Base-by-base conservation (phyloP, 148 eudicot genomes). In the Suaeda aralocaspica region DNA sequence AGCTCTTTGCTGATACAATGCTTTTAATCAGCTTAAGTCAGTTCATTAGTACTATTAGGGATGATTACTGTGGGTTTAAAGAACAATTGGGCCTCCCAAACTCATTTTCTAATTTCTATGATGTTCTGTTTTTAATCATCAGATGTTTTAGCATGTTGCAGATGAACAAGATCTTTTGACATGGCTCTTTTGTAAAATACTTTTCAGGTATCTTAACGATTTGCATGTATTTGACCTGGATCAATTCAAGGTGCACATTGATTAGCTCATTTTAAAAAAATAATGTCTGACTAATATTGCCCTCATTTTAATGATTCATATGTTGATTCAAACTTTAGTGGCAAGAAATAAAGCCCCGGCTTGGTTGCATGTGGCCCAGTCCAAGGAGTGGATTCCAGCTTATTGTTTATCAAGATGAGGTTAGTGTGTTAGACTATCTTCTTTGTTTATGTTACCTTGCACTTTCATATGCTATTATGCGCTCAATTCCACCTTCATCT, bases 301-400 rank as follows among this genome's bases (percentile, higher is more conserved):
- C 39, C 48, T 51, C 50, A 45, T 30, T 76, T 57, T 70, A 31
- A 71, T 24, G 61, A 22, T 64, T 33, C 29, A 45, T 28, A 49
- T 71, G 18, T 75, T 78, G 72, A 69, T 48, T 69, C 78, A 21
- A 25, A 66, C 45, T 76, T 67, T 69, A 94, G 98, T 94, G 97
- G 98, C 96, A 88, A 84, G 98, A 94, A 82, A 84, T 94, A 80
- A 94, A 91, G 82, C 88, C 98, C 22, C 72, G 65, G 34, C 98
- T 83, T 80, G 98, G 91, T 55, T 80, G 91, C 82, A 66, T 91
- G 91, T 91, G 98, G 98, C 97, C 98, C 5, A 91, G 97, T 74
- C 76, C 92, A 66, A 87, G 98, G 69, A 94, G 98, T 84, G 98
- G 92, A 53, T 94, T 94, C 66, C 98, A 94, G 83, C 75, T 94